A percentile compares a stretch with the other conserved stretches of the same genome.
Conservation (phyloP, 495 filamentous ascomycete genomes). For the Penicillium diatomitis region DNA sequence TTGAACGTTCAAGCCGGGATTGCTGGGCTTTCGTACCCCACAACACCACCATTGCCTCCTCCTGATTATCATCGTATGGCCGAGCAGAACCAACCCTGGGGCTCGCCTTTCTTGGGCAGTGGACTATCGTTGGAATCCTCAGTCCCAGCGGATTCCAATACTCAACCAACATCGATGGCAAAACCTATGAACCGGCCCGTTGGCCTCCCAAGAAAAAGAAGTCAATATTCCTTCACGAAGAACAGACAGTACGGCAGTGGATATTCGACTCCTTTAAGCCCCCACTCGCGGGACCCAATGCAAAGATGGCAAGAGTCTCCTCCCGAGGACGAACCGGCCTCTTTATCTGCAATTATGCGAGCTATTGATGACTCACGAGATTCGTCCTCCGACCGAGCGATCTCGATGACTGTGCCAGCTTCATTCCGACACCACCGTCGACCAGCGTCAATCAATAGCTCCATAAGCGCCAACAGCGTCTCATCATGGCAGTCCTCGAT, state of each 20-base stretch:
- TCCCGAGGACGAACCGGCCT: slow-evolving; percentile 69
- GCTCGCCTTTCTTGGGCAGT: not conserved
- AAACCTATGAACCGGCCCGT: not conserved
- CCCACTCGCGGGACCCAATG: slow-evolving; percentile 36
- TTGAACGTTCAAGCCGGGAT: not conserved
- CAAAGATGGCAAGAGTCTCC: slow-evolving; percentile 71
- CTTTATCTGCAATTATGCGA: slow-evolving; percentile 59
- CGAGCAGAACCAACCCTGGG: not conserved
- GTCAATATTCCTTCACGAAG: not conserved
- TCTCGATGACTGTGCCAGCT: slow-evolving; percentile 17
- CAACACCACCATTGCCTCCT: not conserved
- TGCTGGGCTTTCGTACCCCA: not conserved
- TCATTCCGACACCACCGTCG: slow-evolving; percentile 47
- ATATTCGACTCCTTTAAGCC: not conserved
- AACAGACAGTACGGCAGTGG: not conserved
- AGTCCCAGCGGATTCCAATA: not conserved
- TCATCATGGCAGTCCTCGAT: slow-evolving; percentile 10
- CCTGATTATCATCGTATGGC: not conserved
- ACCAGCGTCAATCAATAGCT: slow-evolving; percentile 49
- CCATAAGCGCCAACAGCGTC: slow-evolving; percentile 9
- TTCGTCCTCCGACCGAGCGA: not conserved
- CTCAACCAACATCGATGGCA: not conserved
- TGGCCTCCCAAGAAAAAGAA: not conserved
- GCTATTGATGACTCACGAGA: slow-evolving; percentile 44
- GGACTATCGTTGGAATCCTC: not conserved